Evolutionary conservation across 768 basidiomycete species (phyloP).

Genomic region (Boletus coccyginus): DNA sequence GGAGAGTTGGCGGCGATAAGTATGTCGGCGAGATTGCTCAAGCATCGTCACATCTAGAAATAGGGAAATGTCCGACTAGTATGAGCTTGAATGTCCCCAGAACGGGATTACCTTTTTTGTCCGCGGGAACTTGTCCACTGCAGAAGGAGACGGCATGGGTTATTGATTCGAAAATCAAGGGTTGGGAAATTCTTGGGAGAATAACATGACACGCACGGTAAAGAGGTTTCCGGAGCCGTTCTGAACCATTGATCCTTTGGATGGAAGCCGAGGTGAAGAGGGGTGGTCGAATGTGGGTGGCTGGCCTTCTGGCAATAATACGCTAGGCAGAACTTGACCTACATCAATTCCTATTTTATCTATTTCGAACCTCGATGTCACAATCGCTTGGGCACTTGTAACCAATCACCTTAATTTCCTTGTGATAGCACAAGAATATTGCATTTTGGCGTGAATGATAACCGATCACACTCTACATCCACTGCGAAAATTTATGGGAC

Average conservation of each 20-base stretch:
- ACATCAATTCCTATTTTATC: neutral
- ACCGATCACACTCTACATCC: neutral
- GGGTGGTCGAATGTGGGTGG: neutral
- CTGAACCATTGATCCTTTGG: conserved; percentile 53
- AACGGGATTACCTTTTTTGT: conserved; percentile 36
- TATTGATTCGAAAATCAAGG: conserved; percentile 17
- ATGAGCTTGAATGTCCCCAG: conserved; percentile 53
- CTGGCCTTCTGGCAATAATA: neutral
- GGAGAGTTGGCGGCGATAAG: conserved; percentile 53
- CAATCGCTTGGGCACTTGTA: neutral
- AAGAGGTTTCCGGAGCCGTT: conserved; percentile 34
- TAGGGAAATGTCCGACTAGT: conserved; percentile 34
- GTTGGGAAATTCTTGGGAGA: neutral
- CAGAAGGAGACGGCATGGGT: conserved; percentile 60
- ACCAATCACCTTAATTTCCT: neutral
- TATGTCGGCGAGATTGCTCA: conserved; percentile 51
- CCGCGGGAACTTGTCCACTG: conserved; percentile 58
- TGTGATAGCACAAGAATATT: neutral
- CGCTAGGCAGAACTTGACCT: neutral
- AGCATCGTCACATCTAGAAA: conserved; percentile 45
- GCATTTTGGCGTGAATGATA: neutral
- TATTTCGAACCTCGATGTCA: conserved; percentile 4
- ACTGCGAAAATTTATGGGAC: neutral
- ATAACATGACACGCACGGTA: conserved; percentile 5
- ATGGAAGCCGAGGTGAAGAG: conserved; percentile 40